Percentiles rank a stretch among this genome's conserved stretches.
Conservation (phyloP, 306 rosid species). For the Vicia faba region DNA sequence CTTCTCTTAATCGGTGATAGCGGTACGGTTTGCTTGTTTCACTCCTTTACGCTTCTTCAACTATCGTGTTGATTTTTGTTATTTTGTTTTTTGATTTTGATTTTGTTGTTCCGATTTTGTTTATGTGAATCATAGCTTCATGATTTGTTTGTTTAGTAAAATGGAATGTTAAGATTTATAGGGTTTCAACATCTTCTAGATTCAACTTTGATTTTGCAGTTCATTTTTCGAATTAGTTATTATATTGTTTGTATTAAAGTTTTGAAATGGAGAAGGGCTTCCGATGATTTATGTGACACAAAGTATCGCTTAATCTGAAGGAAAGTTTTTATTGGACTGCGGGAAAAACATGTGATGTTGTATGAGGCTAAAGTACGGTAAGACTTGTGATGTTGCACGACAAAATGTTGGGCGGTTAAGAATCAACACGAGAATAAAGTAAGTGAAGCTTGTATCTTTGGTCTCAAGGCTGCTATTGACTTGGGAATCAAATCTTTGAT, state of each 20-base stretch:
- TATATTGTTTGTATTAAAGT: background rate
- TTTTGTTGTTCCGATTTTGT: background rate
- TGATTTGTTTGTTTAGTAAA: background rate
- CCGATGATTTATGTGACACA: too few relatives aligned
- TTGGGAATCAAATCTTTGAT: too few relatives aligned
- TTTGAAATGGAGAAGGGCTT: background rate
- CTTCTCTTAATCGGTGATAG: slow-evolving; percentile 97
- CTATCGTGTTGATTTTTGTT: background rate
- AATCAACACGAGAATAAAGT: too few relatives aligned
- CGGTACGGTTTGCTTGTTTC: slow-evolving; percentile 71
- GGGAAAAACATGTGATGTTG: too few relatives aligned
- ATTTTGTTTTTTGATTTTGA: background rate
- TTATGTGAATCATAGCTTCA: background rate
- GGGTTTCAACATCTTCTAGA: slow-evolving; percentile 3
- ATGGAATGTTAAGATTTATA: background rate
- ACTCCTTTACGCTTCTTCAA: background rate
- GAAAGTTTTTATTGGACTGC: too few relatives aligned
- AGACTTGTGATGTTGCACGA: too few relatives aligned
- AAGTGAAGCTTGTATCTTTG: too few relatives aligned
- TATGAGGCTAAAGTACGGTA: too few relatives aligned
- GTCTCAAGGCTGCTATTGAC: too few relatives aligned
- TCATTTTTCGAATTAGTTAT: background rate
- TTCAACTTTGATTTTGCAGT: slow-evolving; percentile 14
- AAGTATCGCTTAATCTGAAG: too few relatives aligned
- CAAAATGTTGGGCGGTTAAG: too few relatives aligned